Evolutionary conservation across 1,284 basidiomycete genomes (phyloP).

Genomic region (Irpex lacteus): DNA sequence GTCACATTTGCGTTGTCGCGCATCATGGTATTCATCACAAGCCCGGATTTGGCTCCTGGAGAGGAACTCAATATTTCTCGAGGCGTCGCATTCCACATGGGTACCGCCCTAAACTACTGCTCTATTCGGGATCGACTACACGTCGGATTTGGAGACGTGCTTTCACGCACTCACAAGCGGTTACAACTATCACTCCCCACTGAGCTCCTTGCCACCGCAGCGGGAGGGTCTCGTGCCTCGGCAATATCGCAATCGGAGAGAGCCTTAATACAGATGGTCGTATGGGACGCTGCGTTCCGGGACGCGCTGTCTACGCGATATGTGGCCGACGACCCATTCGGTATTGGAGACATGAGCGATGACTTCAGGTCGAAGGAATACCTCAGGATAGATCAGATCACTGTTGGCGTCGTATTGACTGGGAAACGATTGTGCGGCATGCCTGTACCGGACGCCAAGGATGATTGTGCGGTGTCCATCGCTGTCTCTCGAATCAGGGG

Average conservation of each 20-base stretch:
- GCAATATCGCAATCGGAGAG: conserved; percentile 29
- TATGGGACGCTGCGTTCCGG: conserved; percentile 49
- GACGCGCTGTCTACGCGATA: conserved; percentile 62
- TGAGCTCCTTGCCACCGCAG: conserved; percentile 53
- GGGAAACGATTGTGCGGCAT: conserved; percentile 25
- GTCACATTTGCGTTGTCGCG: conserved; percentile 59
- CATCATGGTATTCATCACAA: conserved; percentile 69
- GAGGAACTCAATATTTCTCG: conserved; percentile 66
- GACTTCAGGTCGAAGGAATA: conserved; percentile 42
- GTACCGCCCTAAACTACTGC: conserved; percentile 60
- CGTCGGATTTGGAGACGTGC: conserved; percentile 37
- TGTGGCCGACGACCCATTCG: conserved; percentile 60
- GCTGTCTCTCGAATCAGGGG: conserved; percentile 19
- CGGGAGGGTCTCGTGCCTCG: conserved; percentile 38
- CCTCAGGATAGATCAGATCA: conserved; percentile 40
- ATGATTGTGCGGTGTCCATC: conserved; percentile 23
- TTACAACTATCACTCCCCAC: conserved; percentile 53
- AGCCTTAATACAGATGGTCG: conserved; percentile 37
- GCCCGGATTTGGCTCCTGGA: conserved; percentile 73
- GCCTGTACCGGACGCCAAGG: conserved; percentile 16
- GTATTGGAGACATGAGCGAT: conserved; percentile 46
- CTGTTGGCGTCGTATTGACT: conserved; percentile 37
- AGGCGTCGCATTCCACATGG: conserved; percentile 66
- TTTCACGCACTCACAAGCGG: conserved; percentile 43
- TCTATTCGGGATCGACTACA: conserved; percentile 49